These are phyloP conservation scores for Bruguiera sexangula DNA, from an alignment of 345 rosid genomes.

Conservation along the genomic window DNA sequence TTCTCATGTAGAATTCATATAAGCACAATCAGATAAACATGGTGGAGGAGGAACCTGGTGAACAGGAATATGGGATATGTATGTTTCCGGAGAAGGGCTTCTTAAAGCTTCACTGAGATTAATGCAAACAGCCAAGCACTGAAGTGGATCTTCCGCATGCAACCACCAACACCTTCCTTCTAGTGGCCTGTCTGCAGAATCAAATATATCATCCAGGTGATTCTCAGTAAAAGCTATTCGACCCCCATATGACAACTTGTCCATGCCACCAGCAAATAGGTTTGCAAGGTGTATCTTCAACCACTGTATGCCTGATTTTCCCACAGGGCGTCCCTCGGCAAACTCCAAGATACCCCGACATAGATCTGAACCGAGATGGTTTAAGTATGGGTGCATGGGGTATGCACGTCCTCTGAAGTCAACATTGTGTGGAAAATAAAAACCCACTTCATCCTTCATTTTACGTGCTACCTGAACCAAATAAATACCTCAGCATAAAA, in stretches of 20 bases:
- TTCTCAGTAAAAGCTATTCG: constrained; percentile 66
- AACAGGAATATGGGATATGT: constrained; percentile 63
- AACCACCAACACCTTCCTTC: constrained; percentile 88
- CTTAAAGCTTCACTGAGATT: constrained; percentile 64
- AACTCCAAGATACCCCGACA: constrained; percentile 83
- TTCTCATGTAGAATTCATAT: background rate
- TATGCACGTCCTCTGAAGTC: constrained; percentile 93
- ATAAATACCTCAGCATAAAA: constrained; percentile 18
- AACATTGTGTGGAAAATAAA: constrained; percentile 76
- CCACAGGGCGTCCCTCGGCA: constrained; percentile 73
- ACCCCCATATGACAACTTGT: constrained; percentile 65
- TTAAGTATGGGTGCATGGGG: constrained; percentile 85
- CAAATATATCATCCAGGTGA: constrained; percentile 73
- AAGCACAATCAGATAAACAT: background rate
- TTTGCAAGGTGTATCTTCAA: constrained; percentile 80
- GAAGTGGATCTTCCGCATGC: constrained; percentile 83
- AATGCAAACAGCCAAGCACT: constrained; percentile 80
- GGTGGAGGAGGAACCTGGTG: constrained; percentile 57
- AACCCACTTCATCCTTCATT: constrained; percentile 79
- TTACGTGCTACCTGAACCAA: constrained; percentile 64
- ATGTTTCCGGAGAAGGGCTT: constrained; percentile 65
- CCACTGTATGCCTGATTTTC: constrained; percentile 71
- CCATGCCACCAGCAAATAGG: constrained; percentile 80
- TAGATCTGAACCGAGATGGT: constrained; percentile 88
- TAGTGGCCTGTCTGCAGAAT: constrained; percentile 82